These are phyloP conservation scores for Dactylonectria macrodidyma DNA, from an alignment of 2,329 filamentous ascomycete genomes.

Conservation along the genomic window DNA sequence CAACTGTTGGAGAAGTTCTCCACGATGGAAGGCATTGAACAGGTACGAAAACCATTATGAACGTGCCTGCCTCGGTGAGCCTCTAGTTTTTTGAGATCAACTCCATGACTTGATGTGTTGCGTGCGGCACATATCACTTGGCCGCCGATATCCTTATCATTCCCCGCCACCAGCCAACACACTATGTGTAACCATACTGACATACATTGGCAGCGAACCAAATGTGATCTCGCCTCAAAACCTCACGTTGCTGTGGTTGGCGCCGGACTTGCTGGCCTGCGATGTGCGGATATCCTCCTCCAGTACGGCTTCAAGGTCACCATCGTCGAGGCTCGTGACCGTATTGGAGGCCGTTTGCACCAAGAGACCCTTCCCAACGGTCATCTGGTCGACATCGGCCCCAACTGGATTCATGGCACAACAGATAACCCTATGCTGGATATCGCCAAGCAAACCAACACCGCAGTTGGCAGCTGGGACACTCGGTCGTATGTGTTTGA, in stretches of 20 bases:
- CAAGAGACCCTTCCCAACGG: slow-evolving; percentile 66
- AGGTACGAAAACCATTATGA: slow-evolving; percentile 51
- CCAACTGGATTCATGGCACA: slow-evolving; percentile 88
- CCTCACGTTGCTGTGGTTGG: slow-evolving; percentile 78
- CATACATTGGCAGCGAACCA: slow-evolving; percentile 43
- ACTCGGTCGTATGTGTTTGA: slow-evolving; percentile 70
- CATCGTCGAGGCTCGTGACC: slow-evolving; percentile 76
- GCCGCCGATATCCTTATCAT: slow-evolving; percentile 17
- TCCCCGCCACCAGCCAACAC: slow-evolving; percentile 30
- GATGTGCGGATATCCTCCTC: slow-evolving; percentile 78
- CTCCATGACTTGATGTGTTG: slow-evolving; percentile 7
- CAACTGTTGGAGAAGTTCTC: slow-evolving; percentile 48
- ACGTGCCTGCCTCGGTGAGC: not conserved
- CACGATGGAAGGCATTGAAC: slow-evolving; percentile 52
- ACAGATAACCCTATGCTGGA: slow-evolving; percentile 79
- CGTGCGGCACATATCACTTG: slow-evolving; percentile 9
- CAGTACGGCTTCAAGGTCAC: slow-evolving; percentile 77
- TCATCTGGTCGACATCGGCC: slow-evolving; percentile 71
- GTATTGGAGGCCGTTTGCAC: slow-evolving; percentile 76
- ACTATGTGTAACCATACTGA: slow-evolving; percentile 41
- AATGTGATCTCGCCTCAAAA: slow-evolving; percentile 41
- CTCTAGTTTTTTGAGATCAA: not conserved
- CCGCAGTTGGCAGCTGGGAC: slow-evolving; percentile 63
- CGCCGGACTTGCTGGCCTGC: slow-evolving; percentile 79
- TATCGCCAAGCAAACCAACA: slow-evolving; percentile 74